These are phyloP conservation scores for Stropharia rugosoannulata DNA, from an alignment of 768 basidiomycete genomes.

Conservation along the genomic window DNA sequence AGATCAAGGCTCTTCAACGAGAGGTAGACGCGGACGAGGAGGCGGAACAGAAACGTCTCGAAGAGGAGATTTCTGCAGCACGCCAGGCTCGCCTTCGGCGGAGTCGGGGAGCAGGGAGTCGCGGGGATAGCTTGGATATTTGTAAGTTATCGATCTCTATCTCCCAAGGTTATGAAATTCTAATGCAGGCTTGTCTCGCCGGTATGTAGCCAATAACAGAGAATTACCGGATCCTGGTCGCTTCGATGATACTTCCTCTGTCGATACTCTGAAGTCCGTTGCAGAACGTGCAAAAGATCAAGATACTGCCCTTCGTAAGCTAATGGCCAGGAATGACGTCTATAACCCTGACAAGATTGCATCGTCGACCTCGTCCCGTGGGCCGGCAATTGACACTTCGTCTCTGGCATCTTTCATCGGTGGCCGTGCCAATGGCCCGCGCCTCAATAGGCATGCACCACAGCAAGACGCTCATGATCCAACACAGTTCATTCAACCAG, in stretches of 20 bases:
- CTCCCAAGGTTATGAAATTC: not conserved
- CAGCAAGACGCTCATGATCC: conserved; percentile 69
- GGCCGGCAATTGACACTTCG: conserved; percentile 40
- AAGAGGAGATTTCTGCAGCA: conserved; percentile 61
- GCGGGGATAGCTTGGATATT: conserved; percentile 38
- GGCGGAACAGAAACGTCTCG: conserved; percentile 68
- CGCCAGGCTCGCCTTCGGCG: conserved; percentile 48
- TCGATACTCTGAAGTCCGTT: conserved; percentile 22
- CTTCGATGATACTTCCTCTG: conserved; percentile 14
- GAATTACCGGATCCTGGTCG: conserved; percentile 12
- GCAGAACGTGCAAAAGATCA: conserved; percentile 41
- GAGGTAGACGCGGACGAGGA: conserved; percentile 84
- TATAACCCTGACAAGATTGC: conserved; percentile 24
- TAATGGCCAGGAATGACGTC: conserved; percentile 36
- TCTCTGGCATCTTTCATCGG: conserved; percentile 87
- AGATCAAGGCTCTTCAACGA: conserved; percentile 76
- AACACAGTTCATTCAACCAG: conserved; percentile 64
- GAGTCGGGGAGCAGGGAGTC: conserved; percentile 42
- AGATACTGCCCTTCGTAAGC: conserved; percentile 45
- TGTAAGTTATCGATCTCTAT: conserved; percentile 37
- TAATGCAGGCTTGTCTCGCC: not conserved
- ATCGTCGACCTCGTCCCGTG: conserved; percentile 1
- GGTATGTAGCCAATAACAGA: conserved; percentile 13
- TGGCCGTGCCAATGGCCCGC: conserved; percentile 73
- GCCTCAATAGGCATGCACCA: conserved; percentile 69